Percentiles rank a stretch among this genome's conserved stretches.
Evolutionary conservation across 2,329 filamentous ascomycete genomes (phyloP).

Genomic region (Colletotrichum zoysiae): DNA sequence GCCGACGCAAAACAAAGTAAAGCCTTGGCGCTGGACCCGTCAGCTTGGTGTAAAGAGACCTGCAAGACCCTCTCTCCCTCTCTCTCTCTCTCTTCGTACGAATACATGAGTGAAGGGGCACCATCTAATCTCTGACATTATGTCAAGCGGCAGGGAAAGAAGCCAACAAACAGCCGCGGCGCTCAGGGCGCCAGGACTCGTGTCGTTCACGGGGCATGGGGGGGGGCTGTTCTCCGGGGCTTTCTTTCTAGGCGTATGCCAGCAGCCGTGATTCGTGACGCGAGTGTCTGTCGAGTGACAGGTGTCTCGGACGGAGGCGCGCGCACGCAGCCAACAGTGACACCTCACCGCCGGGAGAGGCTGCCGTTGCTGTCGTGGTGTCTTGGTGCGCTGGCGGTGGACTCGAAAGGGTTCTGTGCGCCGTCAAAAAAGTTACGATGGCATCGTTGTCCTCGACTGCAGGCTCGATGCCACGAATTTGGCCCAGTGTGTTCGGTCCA

Average conservation of each 20-base stretch:
- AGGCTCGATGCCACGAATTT: not conserved
- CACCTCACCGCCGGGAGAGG: not conserved
- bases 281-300: constrained; percentile 12
- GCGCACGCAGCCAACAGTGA: constrained; percentile 5
- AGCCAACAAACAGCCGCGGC: not conserved
- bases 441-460: not conserved
- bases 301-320: constrained; percentile 22
- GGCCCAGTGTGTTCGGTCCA: not conserved
- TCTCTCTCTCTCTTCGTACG: too few species aligned
- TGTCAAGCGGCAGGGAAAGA: not conserved
- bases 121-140: constrained; percentile 5
- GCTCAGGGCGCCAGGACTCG: constrained; percentile 18
- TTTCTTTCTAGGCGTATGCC: constrained; percentile 9
- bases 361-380: constrained; percentile 1
- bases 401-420: not conserved
- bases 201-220: not conserved
- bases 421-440: not conserved
- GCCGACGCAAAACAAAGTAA: constrained; percentile 7
- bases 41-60: constrained; percentile 10
- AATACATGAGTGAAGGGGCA: not conserved
- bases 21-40: constrained; percentile 19
- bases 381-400: not conserved
- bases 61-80: constrained; percentile 1
- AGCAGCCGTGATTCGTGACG: constrained; percentile 10
- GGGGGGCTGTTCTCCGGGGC: not conserved